Evolutionary conservation across 495 filamentous ascomycete genomes (phyloP).

Genomic region (Penicillium silybi): DNA sequence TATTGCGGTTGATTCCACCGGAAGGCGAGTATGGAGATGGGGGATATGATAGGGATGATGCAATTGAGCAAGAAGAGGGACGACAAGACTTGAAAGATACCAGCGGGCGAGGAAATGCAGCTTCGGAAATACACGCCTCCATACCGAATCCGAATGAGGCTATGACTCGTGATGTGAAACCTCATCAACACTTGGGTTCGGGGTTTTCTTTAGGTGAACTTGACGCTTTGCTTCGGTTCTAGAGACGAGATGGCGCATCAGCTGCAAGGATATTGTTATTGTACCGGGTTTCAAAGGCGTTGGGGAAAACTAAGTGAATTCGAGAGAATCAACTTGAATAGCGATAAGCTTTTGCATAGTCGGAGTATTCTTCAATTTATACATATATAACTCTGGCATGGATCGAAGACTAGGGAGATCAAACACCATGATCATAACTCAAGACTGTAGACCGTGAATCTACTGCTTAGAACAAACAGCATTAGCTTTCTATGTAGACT

Average conservation of each 20-base stretch:
- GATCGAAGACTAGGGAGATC: neutral
- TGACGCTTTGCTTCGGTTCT: slow-evolving; percentile 3
- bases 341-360: no score
- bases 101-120: neutral
- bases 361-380: no score
- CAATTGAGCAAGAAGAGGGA: neutral
- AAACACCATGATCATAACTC: neutral
- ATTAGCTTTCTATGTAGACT: no score
- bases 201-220: slow-evolving; percentile 1
- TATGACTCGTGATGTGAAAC: neutral
- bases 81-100: neutral
- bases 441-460: neutral
- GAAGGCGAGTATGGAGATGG: neutral
- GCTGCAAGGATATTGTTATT: neutral
- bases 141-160: neutral
- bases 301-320: neutral
- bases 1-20: slow-evolving; percentile 8
- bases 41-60: neutral
- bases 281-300: neutral
- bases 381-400: no score
- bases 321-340: neutral
- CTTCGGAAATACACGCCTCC: neutral
- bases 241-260: neutral
- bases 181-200: neutral
- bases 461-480: neutral